Conservation (phyloP, 805 yeast species). For the Yamadazyma sp. region DNA sequence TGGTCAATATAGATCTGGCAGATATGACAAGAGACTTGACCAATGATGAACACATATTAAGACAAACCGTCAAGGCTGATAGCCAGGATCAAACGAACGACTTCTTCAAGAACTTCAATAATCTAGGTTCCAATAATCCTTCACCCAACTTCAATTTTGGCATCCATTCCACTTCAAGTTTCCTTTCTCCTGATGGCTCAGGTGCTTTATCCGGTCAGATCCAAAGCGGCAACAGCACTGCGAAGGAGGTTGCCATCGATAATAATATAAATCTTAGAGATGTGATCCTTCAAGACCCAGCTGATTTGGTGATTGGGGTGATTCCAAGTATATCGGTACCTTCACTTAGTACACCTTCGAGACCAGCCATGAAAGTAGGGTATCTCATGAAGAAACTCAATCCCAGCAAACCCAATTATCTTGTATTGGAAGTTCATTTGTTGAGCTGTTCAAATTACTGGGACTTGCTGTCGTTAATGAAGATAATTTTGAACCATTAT, state of each 20-base stretch:
- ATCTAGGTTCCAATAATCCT: slow-evolving; percentile 24
- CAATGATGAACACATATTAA: background rate
- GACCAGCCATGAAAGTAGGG: slow-evolving; percentile 71
- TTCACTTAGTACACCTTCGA: slow-evolving; percentile 65
- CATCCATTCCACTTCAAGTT: slow-evolving; percentile 30
- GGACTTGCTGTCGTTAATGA: slow-evolving; percentile 54
- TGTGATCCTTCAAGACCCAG: slow-evolving; percentile 44
- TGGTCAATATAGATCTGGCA: too few species aligned
- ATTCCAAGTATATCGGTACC: slow-evolving; percentile 63
- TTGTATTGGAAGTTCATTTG: slow-evolving; percentile 61
- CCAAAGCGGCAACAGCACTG: background rate
- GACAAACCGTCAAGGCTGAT: slow-evolving; percentile 2
- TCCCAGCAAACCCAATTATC: slow-evolving; percentile 16
- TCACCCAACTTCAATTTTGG: slow-evolving; percentile 26
- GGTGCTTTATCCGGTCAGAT: slow-evolving; percentile 3
- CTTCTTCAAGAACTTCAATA: slow-evolving; percentile 20
- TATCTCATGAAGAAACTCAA: slow-evolving; percentile 50
- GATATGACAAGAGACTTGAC: slow-evolving; percentile 2
- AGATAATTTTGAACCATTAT: slow-evolving; percentile 57
- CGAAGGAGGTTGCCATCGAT: background rate
- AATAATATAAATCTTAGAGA: slow-evolving; percentile 15
- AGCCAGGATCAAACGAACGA: slow-evolving; percentile 14
- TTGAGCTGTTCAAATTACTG: slow-evolving; percentile 73
- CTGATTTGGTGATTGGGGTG: slow-evolving; percentile 54
- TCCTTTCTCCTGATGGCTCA: slow-evolving; percentile 27